A percentile compares a stretch with the other conserved stretches of the same genome.
Evolutionary conservation across 139 green algal species (phyloP).

Genomic region (Chlamydomonas incerta): DNA sequence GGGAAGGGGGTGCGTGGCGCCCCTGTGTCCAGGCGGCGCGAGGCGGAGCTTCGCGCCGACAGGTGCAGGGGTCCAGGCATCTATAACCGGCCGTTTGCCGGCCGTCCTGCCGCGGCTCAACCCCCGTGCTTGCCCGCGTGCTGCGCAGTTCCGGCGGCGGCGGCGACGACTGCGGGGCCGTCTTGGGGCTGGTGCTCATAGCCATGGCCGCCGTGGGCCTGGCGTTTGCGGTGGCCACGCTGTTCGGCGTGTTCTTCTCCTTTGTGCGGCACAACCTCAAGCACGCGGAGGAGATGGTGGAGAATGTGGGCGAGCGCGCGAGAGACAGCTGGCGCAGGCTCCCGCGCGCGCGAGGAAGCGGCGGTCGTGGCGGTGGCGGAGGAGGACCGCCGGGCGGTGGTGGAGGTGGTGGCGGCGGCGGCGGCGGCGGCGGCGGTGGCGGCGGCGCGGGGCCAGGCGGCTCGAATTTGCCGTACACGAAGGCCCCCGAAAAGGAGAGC

Average conservation of each 20-base stretch:
- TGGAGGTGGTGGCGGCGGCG: not conserved
- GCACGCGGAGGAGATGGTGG: constrained; percentile 11
- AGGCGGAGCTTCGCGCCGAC: no score
- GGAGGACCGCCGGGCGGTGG: not conserved
- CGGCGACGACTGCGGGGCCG: no score
- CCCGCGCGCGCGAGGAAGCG: no score
- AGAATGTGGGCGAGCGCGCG: constrained; percentile 1
- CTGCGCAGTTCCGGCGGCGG: no score
- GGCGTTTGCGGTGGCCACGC: not conserved
- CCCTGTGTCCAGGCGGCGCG: no score
- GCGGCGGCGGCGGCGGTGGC: not conserved
- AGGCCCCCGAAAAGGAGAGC: constrained; percentile 1
- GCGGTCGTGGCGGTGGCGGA: not conserved
- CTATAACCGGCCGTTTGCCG: no score
- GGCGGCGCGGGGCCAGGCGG: not conserved
- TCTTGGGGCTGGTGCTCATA: not conserved
- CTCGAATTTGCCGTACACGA: not conserved
- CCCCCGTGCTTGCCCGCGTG: no score
- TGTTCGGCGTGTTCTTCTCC: constrained; percentile 1
- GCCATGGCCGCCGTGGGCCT: not conserved
- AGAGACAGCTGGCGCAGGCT: no score
- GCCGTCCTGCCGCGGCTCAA: no score
- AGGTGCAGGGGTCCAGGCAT: no score
- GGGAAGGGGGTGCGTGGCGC: no score
- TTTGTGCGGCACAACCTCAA: not conserved